Evolutionary conservation across 2,329 filamentous ascomycete genomes (phyloP).

Genomic region (Hortaea werneckii): DNA sequence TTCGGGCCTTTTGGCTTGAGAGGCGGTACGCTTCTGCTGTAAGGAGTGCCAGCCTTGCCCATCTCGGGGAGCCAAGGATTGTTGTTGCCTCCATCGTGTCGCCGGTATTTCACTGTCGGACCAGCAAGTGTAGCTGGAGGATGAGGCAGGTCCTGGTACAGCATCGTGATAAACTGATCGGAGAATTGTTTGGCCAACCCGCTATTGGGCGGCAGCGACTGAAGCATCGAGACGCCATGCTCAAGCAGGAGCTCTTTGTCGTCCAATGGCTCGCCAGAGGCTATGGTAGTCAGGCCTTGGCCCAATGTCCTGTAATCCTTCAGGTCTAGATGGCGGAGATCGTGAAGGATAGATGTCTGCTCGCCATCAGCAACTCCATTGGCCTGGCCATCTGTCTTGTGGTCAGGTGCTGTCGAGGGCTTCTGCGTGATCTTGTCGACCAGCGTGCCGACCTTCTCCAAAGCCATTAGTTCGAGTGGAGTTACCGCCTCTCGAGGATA

Average conservation of each 20-base stretch:
- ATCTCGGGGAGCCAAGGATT: constrained; percentile 42
- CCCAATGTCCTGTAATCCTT: constrained; percentile 32
- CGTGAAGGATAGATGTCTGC: constrained; percentile 33
- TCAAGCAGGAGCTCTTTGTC: constrained; percentile 41
- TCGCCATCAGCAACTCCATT: constrained; percentile 19
- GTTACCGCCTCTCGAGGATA: too few species aligned
- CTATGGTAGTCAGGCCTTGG: constrained; percentile 33
- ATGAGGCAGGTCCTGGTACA: constrained; percentile 45
- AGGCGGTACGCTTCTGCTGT: constrained; percentile 36
- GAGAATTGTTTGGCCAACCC: constrained; percentile 39
- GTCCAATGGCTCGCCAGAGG: constrained; percentile 36
- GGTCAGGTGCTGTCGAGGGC: constrained; percentile 39
- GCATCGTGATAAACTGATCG: constrained; percentile 43
- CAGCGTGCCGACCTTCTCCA: constrained; percentile 31
- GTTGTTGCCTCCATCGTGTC: constrained; percentile 37
- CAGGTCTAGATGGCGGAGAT: constrained; percentile 29
- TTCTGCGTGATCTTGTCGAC: constrained; percentile 38
- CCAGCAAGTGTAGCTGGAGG: constrained; percentile 39
- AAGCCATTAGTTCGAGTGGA: constrained; percentile 9
- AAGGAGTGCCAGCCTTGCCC: constrained; percentile 42
- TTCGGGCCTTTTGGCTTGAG: constrained; percentile 41
- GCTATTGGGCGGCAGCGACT: constrained; percentile 40
- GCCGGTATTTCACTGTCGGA: constrained; percentile 34
- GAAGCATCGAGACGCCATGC: constrained; percentile 43
- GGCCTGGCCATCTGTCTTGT: constrained; percentile 32